Evolutionary conservation across 371 early-diverging fungal genomes (phyloP).

Genomic region (Mortierella sp.): DNA sequence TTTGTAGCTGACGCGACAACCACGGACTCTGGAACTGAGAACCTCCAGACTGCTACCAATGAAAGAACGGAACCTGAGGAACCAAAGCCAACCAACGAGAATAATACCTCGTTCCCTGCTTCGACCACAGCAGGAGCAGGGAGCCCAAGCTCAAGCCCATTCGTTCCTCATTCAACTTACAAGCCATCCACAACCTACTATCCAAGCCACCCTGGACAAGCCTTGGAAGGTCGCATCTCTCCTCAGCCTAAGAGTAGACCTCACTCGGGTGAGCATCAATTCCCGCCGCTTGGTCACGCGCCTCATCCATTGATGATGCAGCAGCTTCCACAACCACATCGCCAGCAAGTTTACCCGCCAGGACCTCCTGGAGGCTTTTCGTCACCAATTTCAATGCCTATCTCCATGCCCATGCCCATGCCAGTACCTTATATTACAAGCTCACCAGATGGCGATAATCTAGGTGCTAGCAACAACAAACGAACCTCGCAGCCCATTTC

Average conservation of each 20-base stretch:
- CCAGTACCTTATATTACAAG: conserved; percentile 38
- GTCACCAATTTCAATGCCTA: conserved; percentile 2
- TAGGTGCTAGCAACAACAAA: neutral
- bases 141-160: conserved; percentile 25
- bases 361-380: conserved; percentile 19
- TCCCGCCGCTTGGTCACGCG: conserved; percentile 4
- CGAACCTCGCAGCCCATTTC: conserved; percentile 44
- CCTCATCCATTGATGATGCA: conserved; percentile 51
- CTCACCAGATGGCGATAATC: conserved; percentile 10
- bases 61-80: neutral
- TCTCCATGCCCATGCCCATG: conserved; percentile 32
- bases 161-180: conserved; percentile 39
- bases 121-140: neutral
- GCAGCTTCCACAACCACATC: conserved; percentile 14
- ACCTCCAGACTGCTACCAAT: neutral
- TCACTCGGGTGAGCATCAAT: conserved; percentile 20
- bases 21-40: neutral
- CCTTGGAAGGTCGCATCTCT: conserved; percentile 8
- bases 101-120: neutral
- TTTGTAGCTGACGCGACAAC: conserved; percentile 4
- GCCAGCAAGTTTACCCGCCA: conserved; percentile 36
- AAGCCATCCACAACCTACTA: conserved; percentile 40
- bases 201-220: neutral
- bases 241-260: conserved; percentile 29
- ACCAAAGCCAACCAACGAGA: neutral